phyloP scores from a whole-genome alignment of 2,329 filamentous ascomycete genomes.

The Hymenoscyphus infarciens region DNA sequence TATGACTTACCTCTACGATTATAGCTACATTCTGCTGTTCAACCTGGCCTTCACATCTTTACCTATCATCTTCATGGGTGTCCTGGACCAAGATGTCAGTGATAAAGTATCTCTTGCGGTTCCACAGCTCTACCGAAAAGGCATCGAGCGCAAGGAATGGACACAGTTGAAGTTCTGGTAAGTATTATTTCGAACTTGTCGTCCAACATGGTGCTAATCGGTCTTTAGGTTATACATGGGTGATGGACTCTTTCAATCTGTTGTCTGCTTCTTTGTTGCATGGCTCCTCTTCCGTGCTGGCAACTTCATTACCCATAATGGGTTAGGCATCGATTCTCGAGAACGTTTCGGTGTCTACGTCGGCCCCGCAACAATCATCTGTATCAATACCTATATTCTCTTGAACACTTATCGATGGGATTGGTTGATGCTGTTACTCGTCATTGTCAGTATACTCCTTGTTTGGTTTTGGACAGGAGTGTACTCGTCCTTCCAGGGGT shows the following conservation, averaged over 20 bases:
- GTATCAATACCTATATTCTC: conserved; percentile 91
- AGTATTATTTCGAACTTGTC: conserved; percentile 35
- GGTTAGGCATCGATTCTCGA: conserved; percentile 73
- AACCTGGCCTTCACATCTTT: conserved; percentile 96
- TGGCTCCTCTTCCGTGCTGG: conserved; percentile 73
- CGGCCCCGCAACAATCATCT: conserved; percentile 76
- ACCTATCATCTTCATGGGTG: conserved; percentile 91
- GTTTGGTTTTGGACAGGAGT: conserved; percentile 96
- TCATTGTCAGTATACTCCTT: conserved; percentile 76
- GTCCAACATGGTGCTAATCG: conserved; percentile 33
- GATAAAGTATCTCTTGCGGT: conserved; percentile 92
- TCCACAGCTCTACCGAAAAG: conserved; percentile 89
- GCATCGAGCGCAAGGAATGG: conserved; percentile 96
- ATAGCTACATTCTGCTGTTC: conserved; percentile 95
- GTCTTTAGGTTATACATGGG: conserved; percentile 77
- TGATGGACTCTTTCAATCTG: conserved; percentile 91
- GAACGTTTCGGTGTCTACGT: conserved; percentile 84
- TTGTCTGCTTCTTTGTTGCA: conserved; percentile 89
- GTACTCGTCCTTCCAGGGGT: conserved; percentile 53
- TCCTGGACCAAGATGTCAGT: conserved; percentile 94
- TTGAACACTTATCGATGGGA: conserved; percentile 98
- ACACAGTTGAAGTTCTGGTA: conserved; percentile 96
- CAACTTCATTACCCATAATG: conserved; percentile 66
- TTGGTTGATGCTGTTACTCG: conserved; percentile 86
- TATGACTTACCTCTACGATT: conserved; percentile 95